Conservation (phyloP, 73 alveolate species). For the Symbiodinium natans region DNA sequence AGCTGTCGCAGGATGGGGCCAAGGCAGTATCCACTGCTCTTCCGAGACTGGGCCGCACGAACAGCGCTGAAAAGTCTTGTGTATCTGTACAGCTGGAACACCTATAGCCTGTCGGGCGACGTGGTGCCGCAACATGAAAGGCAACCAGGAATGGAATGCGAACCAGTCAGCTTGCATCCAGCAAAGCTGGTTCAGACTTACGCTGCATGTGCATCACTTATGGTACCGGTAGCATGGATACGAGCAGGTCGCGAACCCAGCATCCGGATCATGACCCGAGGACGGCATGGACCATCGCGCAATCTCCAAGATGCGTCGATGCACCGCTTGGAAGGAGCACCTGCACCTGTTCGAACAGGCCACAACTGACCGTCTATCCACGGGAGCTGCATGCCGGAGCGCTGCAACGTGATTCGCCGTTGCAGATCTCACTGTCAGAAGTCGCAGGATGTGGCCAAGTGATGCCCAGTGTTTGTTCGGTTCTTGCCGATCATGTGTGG, state of each 20-base stretch:
- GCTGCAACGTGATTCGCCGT: background rate
- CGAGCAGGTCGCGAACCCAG: background rate
- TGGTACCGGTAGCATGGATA: background rate
- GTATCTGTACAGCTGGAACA: background rate
- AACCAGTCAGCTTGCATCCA: background rate
- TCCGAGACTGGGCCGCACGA: background rate
- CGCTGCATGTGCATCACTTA: background rate
- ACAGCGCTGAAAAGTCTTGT: background rate
- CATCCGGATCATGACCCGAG: background rate
- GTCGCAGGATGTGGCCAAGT: background rate
- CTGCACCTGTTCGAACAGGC: background rate
- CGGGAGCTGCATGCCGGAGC: background rate
- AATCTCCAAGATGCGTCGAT: background rate
- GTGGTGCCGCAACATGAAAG: background rate
- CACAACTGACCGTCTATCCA: background rate
- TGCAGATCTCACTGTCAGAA: background rate
- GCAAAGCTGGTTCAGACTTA: background rate
- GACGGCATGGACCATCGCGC: background rate
- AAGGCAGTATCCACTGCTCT: background rate
- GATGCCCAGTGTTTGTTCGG: background rate
- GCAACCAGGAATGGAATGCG: background rate
- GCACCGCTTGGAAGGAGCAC: background rate
- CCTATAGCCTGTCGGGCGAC: background rate
- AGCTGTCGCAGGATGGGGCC: background rate
- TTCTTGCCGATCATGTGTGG: background rate